Conservation (phyloP, 129 eudicot species). For the Solidago caesia region DNA sequence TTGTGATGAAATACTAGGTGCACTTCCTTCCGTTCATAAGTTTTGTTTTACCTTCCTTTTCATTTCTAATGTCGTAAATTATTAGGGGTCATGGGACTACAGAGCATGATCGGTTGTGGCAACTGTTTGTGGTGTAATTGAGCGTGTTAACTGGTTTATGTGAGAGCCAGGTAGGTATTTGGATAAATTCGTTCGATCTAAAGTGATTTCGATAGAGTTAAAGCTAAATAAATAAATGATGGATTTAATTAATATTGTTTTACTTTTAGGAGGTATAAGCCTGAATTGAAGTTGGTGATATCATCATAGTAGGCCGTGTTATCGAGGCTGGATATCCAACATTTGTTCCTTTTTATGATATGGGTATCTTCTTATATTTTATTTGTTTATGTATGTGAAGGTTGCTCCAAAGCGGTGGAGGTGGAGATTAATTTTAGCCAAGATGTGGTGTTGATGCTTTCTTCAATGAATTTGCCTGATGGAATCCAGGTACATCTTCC, state of each 20-base stretch:
- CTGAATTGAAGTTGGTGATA: constrained; percentile 75
- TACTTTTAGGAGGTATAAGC: constrained; percentile 63
- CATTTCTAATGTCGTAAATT: background rate
- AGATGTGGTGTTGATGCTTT: constrained; percentile 95
- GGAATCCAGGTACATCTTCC: constrained; percentile 70
- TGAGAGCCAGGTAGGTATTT: constrained; percentile 81
- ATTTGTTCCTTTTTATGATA: background rate
- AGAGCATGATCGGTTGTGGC: constrained; percentile 82
- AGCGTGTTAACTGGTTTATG: constrained; percentile 86
- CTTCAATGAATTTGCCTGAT: constrained; percentile 88
- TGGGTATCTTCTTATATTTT: background rate
- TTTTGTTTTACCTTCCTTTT: background rate
- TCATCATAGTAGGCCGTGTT: constrained; percentile 86
- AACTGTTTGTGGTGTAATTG: constrained; percentile 88
- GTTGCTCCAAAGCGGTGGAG: constrained; percentile 97
- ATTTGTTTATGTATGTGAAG: constrained; percentile 29
- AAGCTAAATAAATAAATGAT: constrained; percentile 14
- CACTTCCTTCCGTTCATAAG: background rate
- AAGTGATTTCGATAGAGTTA: background rate
- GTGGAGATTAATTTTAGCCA: constrained; percentile 89
- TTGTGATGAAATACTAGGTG: background rate
- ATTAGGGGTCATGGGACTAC: constrained; percentile 89
- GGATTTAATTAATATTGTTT: constrained; percentile 12
- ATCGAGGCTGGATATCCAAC: constrained; percentile 41
- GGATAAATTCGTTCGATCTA: background rate